Evolutionary conservation across 495 filamentous ascomycete species (phyloP).

Genomic region (Hypoxylon rickii): DNA sequence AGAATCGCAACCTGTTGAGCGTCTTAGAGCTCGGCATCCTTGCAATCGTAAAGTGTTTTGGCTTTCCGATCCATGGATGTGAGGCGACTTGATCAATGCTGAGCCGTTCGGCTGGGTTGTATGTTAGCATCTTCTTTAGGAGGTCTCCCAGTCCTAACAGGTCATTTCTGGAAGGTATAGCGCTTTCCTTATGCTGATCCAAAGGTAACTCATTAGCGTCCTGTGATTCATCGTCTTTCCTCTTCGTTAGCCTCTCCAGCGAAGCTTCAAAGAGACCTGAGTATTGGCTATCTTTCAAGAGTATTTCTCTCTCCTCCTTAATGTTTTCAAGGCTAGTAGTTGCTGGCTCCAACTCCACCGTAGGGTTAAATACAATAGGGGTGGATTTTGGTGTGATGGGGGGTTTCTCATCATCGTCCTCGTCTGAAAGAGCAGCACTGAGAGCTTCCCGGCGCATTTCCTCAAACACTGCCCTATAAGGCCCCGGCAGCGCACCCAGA

Average conservation of each 20-base stretch:
- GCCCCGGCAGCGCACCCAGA: conserved; percentile 25
- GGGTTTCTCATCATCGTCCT: too few relatives aligned
- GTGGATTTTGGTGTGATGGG: too few relatives aligned
- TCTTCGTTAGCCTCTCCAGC: background rate
- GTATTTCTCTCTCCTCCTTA: background rate
- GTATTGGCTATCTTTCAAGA: conserved; percentile 1
- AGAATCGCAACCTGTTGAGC: too few relatives aligned
- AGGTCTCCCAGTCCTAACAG: conserved; percentile 6
- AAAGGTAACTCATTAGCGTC: too few relatives aligned
- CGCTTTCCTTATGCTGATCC: background rate
- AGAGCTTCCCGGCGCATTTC: background rate
- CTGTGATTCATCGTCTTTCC: too few relatives aligned
- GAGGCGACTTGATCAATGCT: background rate
- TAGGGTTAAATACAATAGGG: too few relatives aligned
- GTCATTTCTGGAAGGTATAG: background rate
- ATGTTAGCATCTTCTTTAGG: conserved; percentile 7
- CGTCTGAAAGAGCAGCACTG: too few relatives aligned
- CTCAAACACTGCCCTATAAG: conserved; percentile 3
- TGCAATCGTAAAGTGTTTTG: too few relatives aligned
- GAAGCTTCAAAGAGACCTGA: conserved; percentile 10
- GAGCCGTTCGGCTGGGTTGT: conserved; percentile 12
- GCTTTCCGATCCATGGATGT: conserved; percentile 13
- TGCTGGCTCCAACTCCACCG: background rate
- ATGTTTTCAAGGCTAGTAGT: background rate
- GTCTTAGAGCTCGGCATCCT: too few relatives aligned